Evolutionary conservation across 179 eudicot genomes (phyloP).

Genomic region (Spinacia oleracea): DNA sequence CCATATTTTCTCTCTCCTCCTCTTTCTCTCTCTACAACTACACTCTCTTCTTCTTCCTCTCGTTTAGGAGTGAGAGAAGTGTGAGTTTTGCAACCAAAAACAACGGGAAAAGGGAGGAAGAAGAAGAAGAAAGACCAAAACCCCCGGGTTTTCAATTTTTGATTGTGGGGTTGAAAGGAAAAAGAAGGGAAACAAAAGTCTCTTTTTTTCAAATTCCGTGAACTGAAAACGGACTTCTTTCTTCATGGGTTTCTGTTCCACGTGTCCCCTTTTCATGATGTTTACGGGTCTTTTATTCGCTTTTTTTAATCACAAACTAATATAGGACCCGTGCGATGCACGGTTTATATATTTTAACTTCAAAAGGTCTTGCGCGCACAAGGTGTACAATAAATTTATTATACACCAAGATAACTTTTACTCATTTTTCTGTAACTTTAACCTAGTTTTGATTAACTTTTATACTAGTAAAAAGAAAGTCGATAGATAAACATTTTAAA

Average conservation of each 20-base stretch:
- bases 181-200: neutral
- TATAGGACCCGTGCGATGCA: too few relatives aligned
- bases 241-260: constrained; percentile 18
- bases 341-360: too few relatives aligned
- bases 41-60: neutral
- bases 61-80: constrained; percentile 18
- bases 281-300: neutral
- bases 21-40: neutral
- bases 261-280: constrained; percentile 23
- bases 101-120: neutral
- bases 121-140: neutral
- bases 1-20: constrained; percentile 21
- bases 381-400: too few relatives aligned
- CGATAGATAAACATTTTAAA: too few relatives aligned
- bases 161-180: neutral
- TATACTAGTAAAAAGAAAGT: too few relatives aligned
- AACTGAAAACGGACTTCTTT: constrained; percentile 24
- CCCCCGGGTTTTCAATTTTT: neutral
- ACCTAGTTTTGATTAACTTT: too few relatives aligned
- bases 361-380: too few relatives aligned
- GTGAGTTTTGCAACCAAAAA: constrained; percentile 35
- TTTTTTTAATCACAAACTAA: too few relatives aligned
- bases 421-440: too few relatives aligned
- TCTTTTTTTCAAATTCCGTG: constrained; percentile 32
- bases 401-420: too few relatives aligned